A percentile compares a stretch with the other conserved stretches of the same genome.
Conservation (phyloP, 306 rosid species). For the Mimosa bimucronata region DNA sequence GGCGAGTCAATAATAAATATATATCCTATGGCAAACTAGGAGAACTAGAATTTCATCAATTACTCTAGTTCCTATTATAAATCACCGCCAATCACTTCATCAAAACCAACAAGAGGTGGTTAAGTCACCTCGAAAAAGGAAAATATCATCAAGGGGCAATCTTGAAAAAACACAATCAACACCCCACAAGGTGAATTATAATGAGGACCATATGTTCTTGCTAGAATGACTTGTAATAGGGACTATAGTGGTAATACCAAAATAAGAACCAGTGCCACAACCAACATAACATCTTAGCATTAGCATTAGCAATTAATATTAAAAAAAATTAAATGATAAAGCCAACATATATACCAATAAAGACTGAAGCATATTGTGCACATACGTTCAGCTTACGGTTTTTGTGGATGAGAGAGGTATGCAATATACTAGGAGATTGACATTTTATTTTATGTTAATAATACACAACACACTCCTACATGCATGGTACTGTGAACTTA, state of each 20-base stretch:
- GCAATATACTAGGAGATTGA: not conserved
- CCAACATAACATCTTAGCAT: not conserved
- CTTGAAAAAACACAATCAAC: no score
- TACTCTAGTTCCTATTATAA: no score
- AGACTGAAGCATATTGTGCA: not conserved
- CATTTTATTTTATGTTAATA: not conserved
- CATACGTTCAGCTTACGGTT: not conserved
- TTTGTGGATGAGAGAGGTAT: not conserved
- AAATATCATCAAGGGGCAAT: not conserved
- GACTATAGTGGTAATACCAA: not conserved
- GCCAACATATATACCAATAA: not conserved
- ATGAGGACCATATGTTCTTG: no score
- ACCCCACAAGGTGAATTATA: no score
- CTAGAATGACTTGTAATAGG: no score
- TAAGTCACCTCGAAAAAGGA: not conserved
- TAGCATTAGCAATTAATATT: not conserved
- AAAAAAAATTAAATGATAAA: constrained; percentile 18
- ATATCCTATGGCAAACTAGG: not conserved
- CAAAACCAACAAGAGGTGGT: no score
- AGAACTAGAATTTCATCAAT: not conserved
- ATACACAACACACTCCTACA: not conserved
- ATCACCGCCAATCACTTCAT: no score
- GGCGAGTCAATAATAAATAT: no score
- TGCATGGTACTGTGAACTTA: not conserved
- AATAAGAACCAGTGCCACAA: not conserved